Conservation (phyloP, 257 asterid genomes). For the Nicotiana obtusifolia region DNA sequence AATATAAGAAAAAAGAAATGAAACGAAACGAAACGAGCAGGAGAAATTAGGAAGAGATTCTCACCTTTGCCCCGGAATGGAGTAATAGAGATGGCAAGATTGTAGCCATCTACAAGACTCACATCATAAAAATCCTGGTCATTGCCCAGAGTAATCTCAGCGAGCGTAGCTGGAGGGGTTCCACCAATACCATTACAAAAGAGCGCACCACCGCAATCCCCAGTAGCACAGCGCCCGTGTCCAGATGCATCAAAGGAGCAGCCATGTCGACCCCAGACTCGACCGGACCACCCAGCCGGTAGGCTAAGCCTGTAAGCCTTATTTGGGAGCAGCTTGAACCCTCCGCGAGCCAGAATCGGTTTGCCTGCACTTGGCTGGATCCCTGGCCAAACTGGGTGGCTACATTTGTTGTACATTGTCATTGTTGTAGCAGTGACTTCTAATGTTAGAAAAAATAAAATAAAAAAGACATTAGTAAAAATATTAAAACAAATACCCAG, state of each 20-base stretch:
- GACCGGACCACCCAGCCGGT: slow-evolving; percentile 85
- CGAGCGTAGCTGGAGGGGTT: slow-evolving; percentile 84
- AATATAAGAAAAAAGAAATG: too few relatives aligned
- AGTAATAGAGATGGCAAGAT: slow-evolving; percentile 69
- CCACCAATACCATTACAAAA: slow-evolving; percentile 90
- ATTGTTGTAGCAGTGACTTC: slow-evolving; percentile 52
- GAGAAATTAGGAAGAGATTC: background rate
- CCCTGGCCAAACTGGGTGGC: slow-evolving; percentile 90
- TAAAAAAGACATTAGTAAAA: background rate
- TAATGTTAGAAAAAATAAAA: background rate
- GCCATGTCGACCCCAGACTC: slow-evolving; percentile 92
- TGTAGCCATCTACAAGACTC: slow-evolving; percentile 92
- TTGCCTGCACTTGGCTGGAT: slow-evolving; percentile 73
- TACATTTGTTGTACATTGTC: slow-evolving; percentile 70
- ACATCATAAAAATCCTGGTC: slow-evolving; percentile 93
- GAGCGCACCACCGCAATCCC: slow-evolving; percentile 86
- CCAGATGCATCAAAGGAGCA: slow-evolving; percentile 71
- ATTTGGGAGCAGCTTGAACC: slow-evolving; percentile 61
- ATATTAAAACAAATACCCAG: background rate
- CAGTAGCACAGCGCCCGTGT: slow-evolving; percentile 78
- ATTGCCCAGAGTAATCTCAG: slow-evolving; percentile 70
- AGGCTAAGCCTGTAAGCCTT: slow-evolving; percentile 51
- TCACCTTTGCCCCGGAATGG: slow-evolving; percentile 74
- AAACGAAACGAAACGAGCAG: too few relatives aligned
- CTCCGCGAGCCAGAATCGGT: slow-evolving; percentile 66